Evolutionary conservation across 2,329 filamentous ascomycete genomes (phyloP), one percentile per base, ranked within the genome.

Genomic region (Paraphaeosphaeria sporulosa): DNA sequence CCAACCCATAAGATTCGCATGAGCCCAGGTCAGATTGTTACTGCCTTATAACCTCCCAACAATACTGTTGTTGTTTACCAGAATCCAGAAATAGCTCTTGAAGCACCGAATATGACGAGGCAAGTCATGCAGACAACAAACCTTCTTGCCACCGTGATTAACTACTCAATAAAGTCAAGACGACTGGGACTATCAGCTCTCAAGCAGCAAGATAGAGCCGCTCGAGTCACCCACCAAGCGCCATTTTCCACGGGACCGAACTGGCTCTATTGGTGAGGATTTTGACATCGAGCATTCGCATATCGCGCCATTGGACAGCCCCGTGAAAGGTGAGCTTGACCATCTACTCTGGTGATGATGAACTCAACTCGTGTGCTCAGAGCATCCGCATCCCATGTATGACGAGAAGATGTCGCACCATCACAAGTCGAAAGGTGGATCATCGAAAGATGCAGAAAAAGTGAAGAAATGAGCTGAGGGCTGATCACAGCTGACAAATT

Each of bases 191-290:
- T 54, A 40, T 43, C 55, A 54, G 36, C 27, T 64, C 17, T 65
- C 63, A 19, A 38, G 61, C 36, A 42, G 54, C 34, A 65, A 65
- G 30, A 65, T 65, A 48, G 58, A 61, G 21, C 63, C 63, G 17
- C 63, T 65, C 25, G 40, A 52, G n/a, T 64, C 61, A 8, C 40
- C 58, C 5, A 58, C 51, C 12, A 64, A 64, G 34, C 32, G 19
- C 7, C 59, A 64, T 43, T n/a, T 61, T 23, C 51, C 55, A 2
- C 58, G 50, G 21, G 47, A 48, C 36, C 49, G 55, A 23, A 55
- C 53, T 17, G 61, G 61, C 7, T 54, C 49, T 17, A 46, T 61
- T 34, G 61, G 61, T 42, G 61, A 64, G 43, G 61, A 61, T 21
- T 47, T 25, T 17, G 61, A 64, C 48, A 55, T 64, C n/a, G 61